Evolutionary conservation across 345 rosid species (phyloP), one percentile per base, ranked within the genome.

Genomic region (Citrus trifoliata): DNA sequence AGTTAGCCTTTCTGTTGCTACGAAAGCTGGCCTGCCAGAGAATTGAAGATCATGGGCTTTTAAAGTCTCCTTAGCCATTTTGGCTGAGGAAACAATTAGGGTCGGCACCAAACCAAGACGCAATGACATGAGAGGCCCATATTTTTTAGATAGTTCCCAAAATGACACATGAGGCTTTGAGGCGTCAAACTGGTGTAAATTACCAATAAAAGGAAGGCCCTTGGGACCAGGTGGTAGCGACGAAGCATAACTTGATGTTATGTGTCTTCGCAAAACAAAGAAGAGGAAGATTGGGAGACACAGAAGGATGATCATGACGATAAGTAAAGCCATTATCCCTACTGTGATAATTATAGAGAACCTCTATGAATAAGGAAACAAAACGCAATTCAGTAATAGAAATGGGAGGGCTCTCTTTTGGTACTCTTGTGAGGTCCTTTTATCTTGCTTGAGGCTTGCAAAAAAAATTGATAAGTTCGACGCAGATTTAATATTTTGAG

Each of bases 61-160:
- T 37, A 85, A 1, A 4, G 80, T 75, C 27, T 80, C 74, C 63
- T 78, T 56, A 1, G 75, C 88, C 76, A 75, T 63, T 75, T 75
- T n/a, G 2, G 85, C 83, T 0, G 86, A 85, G 19, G 86, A 85
- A 62, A 85, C 77, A n/a, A 85, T 71, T 1, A 78, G 28, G 21
- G 83, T 35, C 24, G 87, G 85, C 24, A 68, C 78, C 7, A 14
- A 65, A 22, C 89, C 94, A 12, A 89, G 80, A 19, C 75, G 73
- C 56, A 88, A 37, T 21, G 82, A 85, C 82, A 87, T 78, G 25
- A 92, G 83, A 8, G 94, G 83, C 13, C 92, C 93, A 67, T 83
- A 86, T 66, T 78, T 81, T 51, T 83, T 66, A 2, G 94, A 92
- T 10, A 92, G 89, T 1, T 78, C 66, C 79, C 84, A 76, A 28